These are phyloP conservation scores for Psilocybe tampanensis DNA, from an alignment of 768 basidiomycete species.

Conservation along the genomic window DNA sequence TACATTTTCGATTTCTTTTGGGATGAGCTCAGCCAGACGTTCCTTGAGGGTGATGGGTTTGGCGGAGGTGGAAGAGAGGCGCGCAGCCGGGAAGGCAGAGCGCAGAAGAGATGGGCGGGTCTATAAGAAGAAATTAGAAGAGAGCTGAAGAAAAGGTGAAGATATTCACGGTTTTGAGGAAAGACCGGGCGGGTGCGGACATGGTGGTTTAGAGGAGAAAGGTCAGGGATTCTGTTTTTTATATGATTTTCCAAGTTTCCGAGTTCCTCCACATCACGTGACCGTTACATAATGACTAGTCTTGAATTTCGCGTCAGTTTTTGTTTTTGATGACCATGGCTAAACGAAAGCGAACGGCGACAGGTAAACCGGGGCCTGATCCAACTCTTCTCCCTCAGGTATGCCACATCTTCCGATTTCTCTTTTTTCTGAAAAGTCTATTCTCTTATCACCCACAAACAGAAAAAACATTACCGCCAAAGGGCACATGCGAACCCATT, in stretches of 20 bases:
- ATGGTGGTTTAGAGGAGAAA: conserved; percentile 33
- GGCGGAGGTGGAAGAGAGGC: conserved; percentile 65
- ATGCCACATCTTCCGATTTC: not conserved
- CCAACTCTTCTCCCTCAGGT: conserved; percentile 54
- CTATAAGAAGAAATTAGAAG: conserved; percentile 30
- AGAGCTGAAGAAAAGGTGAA: not conserved
- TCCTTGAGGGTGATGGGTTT: conserved; percentile 87
- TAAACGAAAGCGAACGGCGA: conserved; percentile 27
- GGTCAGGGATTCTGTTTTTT: conserved; percentile 7
- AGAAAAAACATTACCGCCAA: conserved; percentile 87
- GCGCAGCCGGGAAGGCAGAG: conserved; percentile 45
- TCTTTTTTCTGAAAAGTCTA: not conserved
- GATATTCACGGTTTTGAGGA: conserved; percentile 41
- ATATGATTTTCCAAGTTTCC: conserved; percentile 16
- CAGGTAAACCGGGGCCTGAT: conserved; percentile 12
- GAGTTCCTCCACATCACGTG: conserved; percentile 32
- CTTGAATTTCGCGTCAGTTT: not conserved
- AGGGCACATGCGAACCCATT: conserved; percentile 87
- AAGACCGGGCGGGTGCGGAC: conserved; percentile 40
- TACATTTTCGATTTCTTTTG: conserved; percentile 78
- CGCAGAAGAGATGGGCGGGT: conserved; percentile 53
- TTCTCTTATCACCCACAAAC: not conserved
- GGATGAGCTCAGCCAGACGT: conserved; percentile 91
- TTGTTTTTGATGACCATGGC: conserved; percentile 21
- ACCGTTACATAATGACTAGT: conserved; percentile 6